These are phyloP conservation scores for Apophysomyces sp. DNA, from an alignment of 371 early-diverging fungal species.

Conservation along the genomic window DNA sequence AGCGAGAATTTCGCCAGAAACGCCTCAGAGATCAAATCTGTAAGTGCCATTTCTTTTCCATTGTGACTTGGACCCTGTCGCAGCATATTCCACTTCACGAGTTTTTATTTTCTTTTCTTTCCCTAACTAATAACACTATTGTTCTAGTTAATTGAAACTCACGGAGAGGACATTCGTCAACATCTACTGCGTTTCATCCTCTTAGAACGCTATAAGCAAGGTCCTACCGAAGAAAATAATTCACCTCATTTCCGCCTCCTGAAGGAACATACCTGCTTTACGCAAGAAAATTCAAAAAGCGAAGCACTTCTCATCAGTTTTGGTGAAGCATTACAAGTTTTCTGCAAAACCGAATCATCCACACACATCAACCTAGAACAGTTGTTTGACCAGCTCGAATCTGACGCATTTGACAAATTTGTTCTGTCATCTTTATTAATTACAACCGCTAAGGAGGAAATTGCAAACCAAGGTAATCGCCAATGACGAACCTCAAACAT, in stretches of 20 bases:
- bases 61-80: conserved; percentile 1
- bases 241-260: conserved; percentile 47
- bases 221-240: conserved; percentile 14
- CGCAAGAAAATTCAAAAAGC: conserved; percentile 24
- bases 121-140: neutral
- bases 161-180: conserved; percentile 58
- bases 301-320: conserved; percentile 41
- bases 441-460: conserved; percentile 35
- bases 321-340: conserved; percentile 39
- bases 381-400: conserved; percentile 37
- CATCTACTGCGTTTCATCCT: conserved; percentile 56
- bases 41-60: conserved; percentile 24
- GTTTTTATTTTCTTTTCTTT: conserved; percentile 4
- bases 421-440: conserved; percentile 45
- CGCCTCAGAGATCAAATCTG: conserved; percentile 51
- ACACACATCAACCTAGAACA: conserved; percentile 40
- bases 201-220: conserved; percentile 34
- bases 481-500: neutral
- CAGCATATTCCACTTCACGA: neutral
- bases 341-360: conserved; percentile 45
- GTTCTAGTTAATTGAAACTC: conserved; percentile 51
- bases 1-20: conserved; percentile 52
- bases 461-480: conserved; percentile 48
- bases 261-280: conserved; percentile 42
- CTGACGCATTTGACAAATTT: conserved; percentile 46